Conservation (phyloP, 768 basidiomycete species). For the Hygrophoropsis aurantiaca region DNA sequence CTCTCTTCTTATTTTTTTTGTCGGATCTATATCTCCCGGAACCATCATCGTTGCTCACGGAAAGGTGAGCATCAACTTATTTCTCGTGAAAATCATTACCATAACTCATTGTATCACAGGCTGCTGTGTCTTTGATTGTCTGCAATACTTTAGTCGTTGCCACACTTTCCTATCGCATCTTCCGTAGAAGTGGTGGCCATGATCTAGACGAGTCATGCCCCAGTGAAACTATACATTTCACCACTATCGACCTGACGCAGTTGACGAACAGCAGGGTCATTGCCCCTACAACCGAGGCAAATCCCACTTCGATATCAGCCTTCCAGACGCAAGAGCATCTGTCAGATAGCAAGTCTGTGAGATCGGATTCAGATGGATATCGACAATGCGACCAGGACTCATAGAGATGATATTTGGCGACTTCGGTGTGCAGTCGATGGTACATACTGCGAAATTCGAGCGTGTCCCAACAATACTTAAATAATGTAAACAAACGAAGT, state of each 20-base stretch:
- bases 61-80: slow-evolving; percentile 11
- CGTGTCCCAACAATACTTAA: too few species aligned
- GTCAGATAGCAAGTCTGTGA: too few species aligned
- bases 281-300: too few species aligned
- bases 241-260: slow-evolving; percentile 5
- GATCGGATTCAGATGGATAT: too few species aligned
- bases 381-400: too few species aligned
- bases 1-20: slow-evolving; percentile 9
- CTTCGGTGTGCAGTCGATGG: too few species aligned
- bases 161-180: slow-evolving; percentile 16
- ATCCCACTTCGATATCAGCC: too few species aligned
- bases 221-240: neutral
- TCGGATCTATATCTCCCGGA: neutral
- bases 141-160: slow-evolving; percentile 27
- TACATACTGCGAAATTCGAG: too few species aligned
- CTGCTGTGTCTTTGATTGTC: slow-evolving; percentile 20
- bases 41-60: slow-evolving; percentile 19
- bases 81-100: neutral
- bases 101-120: slow-evolving; percentile 2
- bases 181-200: neutral
- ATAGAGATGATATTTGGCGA: too few species aligned
- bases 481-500: too few species aligned
- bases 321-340: too few species aligned
- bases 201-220: slow-evolving; percentile 3
- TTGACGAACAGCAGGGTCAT: neutral